Conservation (phyloP, 371 early-diverging fungal genomes). For the Choanephora cucurbitarum region DNA sequence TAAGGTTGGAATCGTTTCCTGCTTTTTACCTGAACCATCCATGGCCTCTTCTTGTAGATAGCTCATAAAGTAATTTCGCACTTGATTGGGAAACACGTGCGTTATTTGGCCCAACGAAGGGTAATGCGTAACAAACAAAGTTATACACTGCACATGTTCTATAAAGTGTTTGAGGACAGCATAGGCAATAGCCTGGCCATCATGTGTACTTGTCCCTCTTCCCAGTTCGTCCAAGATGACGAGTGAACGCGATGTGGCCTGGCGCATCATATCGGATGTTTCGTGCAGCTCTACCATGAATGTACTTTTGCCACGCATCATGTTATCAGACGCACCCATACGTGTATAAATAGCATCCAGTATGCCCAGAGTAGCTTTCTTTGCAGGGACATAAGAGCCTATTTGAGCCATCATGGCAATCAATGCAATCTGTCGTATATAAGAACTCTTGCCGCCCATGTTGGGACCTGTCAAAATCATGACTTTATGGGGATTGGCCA, state of each 20-base stretch:
- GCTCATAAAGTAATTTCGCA: constrained; percentile 72
- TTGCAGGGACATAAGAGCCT: constrained; percentile 75
- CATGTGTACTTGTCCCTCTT: constrained; percentile 93
- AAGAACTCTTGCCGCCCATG: constrained; percentile 87
- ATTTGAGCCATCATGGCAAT: constrained; percentile 84
- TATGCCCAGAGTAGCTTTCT: constrained; percentile 53
- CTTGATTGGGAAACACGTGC: constrained; percentile 36
- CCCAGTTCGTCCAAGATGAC: constrained; percentile 98
- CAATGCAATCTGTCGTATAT: constrained; percentile 77
- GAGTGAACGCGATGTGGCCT: constrained; percentile 69
- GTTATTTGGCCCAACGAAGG: constrained; percentile 57
- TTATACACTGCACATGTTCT: constrained; percentile 54
- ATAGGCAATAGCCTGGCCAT: constrained; percentile 92
- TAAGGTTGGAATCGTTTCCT: too few relatives aligned
- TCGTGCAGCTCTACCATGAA: constrained; percentile 91
- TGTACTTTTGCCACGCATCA: constrained; percentile 78
- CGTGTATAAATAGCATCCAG: constrained; percentile 74
- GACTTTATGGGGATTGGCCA: constrained; percentile 43
- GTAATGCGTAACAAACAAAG: constrained; percentile 80
- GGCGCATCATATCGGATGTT: constrained; percentile 71
- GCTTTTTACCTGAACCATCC: constrained; percentile 14
- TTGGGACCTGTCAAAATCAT: constrained; percentile 82
- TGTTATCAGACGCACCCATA: constrained; percentile 71
- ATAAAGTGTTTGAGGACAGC: constrained; percentile 83
- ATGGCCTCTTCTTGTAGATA: constrained; percentile 55